Conservation (phyloP, 345 rosid genomes). For the Rubroshorea leprosula region DNA sequence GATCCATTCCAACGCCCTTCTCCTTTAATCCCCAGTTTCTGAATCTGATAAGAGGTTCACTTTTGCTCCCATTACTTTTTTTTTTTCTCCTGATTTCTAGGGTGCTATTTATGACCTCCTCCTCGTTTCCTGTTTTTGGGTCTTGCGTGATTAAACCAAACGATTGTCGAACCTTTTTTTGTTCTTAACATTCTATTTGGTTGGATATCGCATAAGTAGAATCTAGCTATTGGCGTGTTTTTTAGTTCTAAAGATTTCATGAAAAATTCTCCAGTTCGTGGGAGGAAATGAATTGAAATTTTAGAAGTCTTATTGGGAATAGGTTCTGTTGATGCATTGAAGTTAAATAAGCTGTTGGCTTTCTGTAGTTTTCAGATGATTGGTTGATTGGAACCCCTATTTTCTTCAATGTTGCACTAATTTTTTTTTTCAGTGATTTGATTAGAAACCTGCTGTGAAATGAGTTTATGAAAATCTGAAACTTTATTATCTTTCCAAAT, state of each 20-base stretch:
- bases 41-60: slow-evolving; percentile 52
- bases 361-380: neutral
- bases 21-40: slow-evolving; percentile 26
- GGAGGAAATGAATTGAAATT: no score
- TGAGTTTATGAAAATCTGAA: neutral
- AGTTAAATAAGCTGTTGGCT: no score
- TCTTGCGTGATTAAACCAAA: neutral
- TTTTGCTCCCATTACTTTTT: neutral
- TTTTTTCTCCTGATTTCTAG: neutral
- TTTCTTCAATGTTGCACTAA: neutral
- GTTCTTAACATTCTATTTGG: no score
- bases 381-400: neutral
- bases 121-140: neutral
- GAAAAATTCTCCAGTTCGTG: no score
- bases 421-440: neutral
- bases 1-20: slow-evolving; percentile 32
- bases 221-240: neutral
- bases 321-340: neutral
- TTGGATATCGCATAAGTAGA: neutral
- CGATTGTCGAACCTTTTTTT: neutral
- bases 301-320: neutral
- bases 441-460: neutral
- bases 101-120: neutral
- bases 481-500: neutral
- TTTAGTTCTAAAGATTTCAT: no score